A percentile compares a stretch with the other conserved stretches of the same genome.
Conservation (phyloP, 371 early-diverging fungal genomes). For the Encephalitozoon hellem region DNA sequence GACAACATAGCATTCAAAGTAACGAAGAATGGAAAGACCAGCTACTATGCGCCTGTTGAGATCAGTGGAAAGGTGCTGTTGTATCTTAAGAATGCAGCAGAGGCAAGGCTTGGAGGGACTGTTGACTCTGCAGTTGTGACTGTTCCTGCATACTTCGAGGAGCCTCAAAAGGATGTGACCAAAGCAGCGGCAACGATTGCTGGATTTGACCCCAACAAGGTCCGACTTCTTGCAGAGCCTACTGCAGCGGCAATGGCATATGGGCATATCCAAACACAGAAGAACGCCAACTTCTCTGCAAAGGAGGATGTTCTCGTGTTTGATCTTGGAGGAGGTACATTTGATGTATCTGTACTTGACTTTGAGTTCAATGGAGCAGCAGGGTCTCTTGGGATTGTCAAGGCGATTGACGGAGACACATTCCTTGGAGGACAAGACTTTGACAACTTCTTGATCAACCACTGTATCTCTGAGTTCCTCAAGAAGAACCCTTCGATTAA, state of each 20-base stretch:
- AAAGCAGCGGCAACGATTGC: constrained; percentile 57
- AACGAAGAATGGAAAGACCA: constrained; percentile 15
- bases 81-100: constrained; percentile 44
- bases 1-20: constrained; percentile 43
- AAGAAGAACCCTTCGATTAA: constrained; percentile 63
- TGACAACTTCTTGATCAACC: constrained; percentile 78
- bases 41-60: constrained; percentile 46
- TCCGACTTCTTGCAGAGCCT: constrained; percentile 57
- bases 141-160: constrained; percentile 60
- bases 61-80: constrained; percentile 31
- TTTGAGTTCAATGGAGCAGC: constrained; percentile 68
- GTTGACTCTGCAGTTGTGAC: constrained; percentile 51
- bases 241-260: constrained; percentile 61
- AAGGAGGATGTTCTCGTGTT: constrained; percentile 69
- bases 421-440: constrained; percentile 96
- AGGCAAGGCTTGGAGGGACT: constrained; percentile 31
- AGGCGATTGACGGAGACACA: constrained; percentile 88
- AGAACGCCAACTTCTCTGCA: background rate
- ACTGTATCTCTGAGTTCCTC: constrained; percentile 78
- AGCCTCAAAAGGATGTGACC: constrained; percentile 52
- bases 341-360: constrained; percentile 84
- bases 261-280: constrained; percentile 41
- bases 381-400: constrained; percentile 72
- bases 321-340: constrained; percentile 92
- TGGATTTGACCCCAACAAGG: constrained; percentile 43